Percentiles rank a stretch among this genome's conserved stretches.
These are phyloP conservation scores for Urtica urens DNA, from an alignment of 306 rosid species.

Conservation along the genomic window DNA sequence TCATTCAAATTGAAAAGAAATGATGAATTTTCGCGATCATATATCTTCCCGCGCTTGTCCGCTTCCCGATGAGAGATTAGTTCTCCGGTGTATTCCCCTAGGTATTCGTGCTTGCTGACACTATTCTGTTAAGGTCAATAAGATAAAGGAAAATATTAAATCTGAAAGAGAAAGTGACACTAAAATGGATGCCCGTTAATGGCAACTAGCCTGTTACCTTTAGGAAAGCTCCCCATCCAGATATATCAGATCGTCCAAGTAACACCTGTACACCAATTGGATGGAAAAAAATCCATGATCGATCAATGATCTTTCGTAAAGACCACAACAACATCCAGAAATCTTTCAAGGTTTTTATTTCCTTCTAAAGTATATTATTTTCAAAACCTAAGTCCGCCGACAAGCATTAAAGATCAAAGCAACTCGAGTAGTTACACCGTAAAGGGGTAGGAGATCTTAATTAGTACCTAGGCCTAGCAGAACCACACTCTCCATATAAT, in stretches of 20 bases:
- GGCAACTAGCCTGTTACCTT: conserved; percentile 38
- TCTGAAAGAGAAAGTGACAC: conserved; percentile 4
- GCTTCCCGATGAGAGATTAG: conserved; percentile 95
- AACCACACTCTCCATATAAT: too few species aligned
- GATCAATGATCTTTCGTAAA: not conserved
- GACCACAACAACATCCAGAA: not conserved
- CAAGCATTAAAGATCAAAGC: too few species aligned
- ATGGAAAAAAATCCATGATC: conserved; percentile 6
- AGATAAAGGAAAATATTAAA: conserved; percentile 27
- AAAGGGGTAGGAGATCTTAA: too few species aligned
- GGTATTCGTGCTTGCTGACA: conserved; percentile 97
- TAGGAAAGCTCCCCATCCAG: conserved; percentile 99
- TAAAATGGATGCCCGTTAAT: not conserved
- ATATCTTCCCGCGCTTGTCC: conserved; percentile 97
- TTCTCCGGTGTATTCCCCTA: conserved; percentile 98
- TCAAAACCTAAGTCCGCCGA: too few species aligned
- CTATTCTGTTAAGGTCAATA: conserved; percentile 55
- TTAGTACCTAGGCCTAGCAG: too few species aligned
- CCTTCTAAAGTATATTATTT: too few species aligned
- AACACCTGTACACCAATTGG: conserved; percentile 48
- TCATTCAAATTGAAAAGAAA: conserved; percentile 96
- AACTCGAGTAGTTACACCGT: too few species aligned
- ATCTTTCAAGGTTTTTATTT: too few species aligned
- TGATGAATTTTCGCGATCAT: conserved; percentile 96
- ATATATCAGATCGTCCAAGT: conserved; percentile 91